Percentiles rank a stretch among this genome's conserved stretches.
Evolutionary conservation across 192 early-diverging fungal species (phyloP).

Genomic region (Podila verticillata): DNA sequence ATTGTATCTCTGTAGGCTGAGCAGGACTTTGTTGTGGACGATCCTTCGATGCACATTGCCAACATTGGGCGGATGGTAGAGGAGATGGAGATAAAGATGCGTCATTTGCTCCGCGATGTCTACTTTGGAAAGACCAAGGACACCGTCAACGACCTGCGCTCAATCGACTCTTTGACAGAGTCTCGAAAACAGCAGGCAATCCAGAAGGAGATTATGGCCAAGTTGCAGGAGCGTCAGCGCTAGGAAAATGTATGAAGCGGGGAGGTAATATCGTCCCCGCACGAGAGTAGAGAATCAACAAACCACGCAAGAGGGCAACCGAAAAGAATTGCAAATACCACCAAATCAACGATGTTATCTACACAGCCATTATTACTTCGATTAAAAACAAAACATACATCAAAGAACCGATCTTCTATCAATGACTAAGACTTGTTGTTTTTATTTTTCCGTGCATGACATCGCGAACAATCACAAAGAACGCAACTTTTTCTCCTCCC

Average conservation of each 20-base stretch:
- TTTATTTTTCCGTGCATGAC: background rate
- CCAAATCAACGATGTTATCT: too few species aligned
- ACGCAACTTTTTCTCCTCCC: background rate
- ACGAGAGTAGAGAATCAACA: background rate
- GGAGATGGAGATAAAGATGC: conserved; percentile 98
- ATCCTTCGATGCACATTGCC: conserved; percentile 79
- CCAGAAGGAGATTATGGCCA: conserved; percentile 81
- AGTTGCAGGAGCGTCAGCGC: conserved; percentile 67
- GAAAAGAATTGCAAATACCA: too few species aligned
- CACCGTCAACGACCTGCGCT: conserved; percentile 93
- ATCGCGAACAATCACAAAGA: background rate
- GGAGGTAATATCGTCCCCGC: background rate
- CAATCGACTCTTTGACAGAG: conserved; percentile 78
- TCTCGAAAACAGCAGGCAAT: conserved; percentile 78
- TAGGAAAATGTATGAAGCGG: background rate
- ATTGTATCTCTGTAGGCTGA: conserved; percentile 68
- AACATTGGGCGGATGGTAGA: conserved; percentile 98
- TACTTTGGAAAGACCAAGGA: conserved; percentile 97
- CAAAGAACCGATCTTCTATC: too few species aligned
- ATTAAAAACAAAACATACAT: too few species aligned
- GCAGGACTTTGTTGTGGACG: conserved; percentile 83
- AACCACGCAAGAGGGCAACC: too few species aligned
- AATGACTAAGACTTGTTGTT: too few species aligned
- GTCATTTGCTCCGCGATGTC: conserved; percentile 91
- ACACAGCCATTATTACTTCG: too few species aligned